These are phyloP conservation scores for Fusarium mangiferae DNA, from an alignment of 2,329 filamentous ascomycete genomes.

Conservation along the genomic window DNA sequence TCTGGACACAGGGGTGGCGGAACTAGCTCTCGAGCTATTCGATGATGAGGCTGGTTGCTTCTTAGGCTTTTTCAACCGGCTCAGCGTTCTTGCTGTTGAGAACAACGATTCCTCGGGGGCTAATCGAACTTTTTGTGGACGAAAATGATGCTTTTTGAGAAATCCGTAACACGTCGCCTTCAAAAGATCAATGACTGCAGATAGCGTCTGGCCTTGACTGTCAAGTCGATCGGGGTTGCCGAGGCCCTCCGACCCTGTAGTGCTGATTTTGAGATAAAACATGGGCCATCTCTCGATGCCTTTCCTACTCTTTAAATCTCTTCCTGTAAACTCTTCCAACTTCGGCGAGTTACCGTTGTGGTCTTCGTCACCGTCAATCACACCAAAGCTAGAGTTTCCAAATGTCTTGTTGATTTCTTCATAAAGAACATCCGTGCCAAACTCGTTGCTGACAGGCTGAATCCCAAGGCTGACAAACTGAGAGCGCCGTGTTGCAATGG, in stretches of 20 bases:
- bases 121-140: constrained; percentile 56
- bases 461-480: constrained; percentile 88
- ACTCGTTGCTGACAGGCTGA: constrained; percentile 67
- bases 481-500: constrained; percentile 74
- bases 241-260: constrained; percentile 45
- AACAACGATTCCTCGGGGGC: constrained; percentile 38
- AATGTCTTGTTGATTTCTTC: constrained; percentile 84
- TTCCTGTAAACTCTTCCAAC: constrained; percentile 58
- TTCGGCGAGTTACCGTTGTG: constrained; percentile 49
- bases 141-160: constrained; percentile 76
- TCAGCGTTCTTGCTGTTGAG: constrained; percentile 38
- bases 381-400: constrained; percentile 79
- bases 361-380: constrained; percentile 60
- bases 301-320: constrained; percentile 63
- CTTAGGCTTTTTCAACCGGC: constrained; percentile 30
- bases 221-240: constrained; percentile 54
- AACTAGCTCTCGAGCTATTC: constrained; percentile 24
- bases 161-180: constrained; percentile 78
- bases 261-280: constrained; percentile 80
- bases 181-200: constrained; percentile 67
- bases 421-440: constrained; percentile 74
- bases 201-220: constrained; percentile 60
- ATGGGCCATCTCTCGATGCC: constrained; percentile 86
- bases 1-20: constrained; percentile 8
- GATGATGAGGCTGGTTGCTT: constrained; percentile 8